Base-by-base conservation (phyloP, 768 basidiomycete genomes). In the Leccinum uliginosum region DNA sequence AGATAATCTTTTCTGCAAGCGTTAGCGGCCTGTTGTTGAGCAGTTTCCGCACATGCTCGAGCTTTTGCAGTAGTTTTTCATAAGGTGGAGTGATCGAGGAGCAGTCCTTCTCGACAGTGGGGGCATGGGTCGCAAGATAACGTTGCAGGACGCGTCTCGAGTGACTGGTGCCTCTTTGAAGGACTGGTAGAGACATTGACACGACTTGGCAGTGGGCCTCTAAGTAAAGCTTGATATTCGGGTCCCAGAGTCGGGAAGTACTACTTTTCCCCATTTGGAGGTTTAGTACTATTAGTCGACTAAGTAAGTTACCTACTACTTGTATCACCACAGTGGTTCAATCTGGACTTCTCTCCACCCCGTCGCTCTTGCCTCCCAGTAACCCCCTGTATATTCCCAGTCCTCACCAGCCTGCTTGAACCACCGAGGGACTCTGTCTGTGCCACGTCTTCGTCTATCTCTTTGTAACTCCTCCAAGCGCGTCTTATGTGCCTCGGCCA, bases 1-100 rank as follows among this genome's bases (percentile, higher is more conserved):
- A 98, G 29, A 99, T 79, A 44, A 98, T 95, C 80, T 99, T 99
- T 74, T 99, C 97, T 21, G 95, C 89, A n/a, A 99, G 79, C 3
- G 94, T 93, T 54, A 99, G 75, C 35, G 94, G 95, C 53, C 86
- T 78, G 62, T 84, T 78, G 62, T 78, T 74, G 55, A 98, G 79
- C 46, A 89, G 73, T 54, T 79, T 69, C 45, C 89, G 84, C 53
- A 93, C 91, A 52, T 73, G 73, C 53, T 81, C 76, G 55, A 97
- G 82, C 50, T 87, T 94, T 62, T 80, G 67, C 32, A 90, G 78
- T 35, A 98, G 78, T 40, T 73, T 71, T 2, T 80, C 59, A 73
- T 97, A 98, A 12, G 93, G 92, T 19, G 95, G 96, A 14, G 86
- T 93, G 62, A 97, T 91, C 5, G 87, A 80, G 17, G 74, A 71